A percentile compares a stretch with the other conserved stretches of the same genome.
Evolutionary conservation across 768 basidiomycete genomes (phyloP).

Genomic region (Solioccasus polychromus): DNA sequence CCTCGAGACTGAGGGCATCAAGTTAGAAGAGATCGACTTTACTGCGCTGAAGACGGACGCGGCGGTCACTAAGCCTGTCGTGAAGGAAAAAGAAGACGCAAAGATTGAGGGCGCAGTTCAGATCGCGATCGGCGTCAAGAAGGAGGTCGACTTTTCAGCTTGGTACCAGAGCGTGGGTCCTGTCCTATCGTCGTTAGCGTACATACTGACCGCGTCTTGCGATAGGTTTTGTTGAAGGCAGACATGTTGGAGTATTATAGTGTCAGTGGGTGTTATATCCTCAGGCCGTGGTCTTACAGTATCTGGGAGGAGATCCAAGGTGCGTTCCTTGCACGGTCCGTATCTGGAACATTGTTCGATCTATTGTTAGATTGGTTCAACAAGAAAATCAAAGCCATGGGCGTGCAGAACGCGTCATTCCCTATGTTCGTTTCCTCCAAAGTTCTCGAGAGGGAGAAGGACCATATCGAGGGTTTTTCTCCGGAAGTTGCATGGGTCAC

Average conservation of each 20-base stretch:
- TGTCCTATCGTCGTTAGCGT: neutral
- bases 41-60: constrained; percentile 51
- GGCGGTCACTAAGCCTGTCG: constrained; percentile 32
- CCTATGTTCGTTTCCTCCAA: constrained; percentile 96
- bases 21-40: constrained; percentile 76
- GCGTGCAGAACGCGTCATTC: constrained; percentile 97
- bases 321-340: constrained; percentile 30
- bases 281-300: constrained; percentile 95
- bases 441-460: constrained; percentile 93
- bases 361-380: constrained; percentile 84
- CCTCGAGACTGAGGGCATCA: constrained; percentile 64
- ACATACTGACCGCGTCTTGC: constrained; percentile 14
- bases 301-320: constrained; percentile 98
- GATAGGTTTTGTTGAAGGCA: constrained; percentile 90
- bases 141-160: constrained; percentile 89
- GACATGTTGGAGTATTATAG: constrained; percentile 99
- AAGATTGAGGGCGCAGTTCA: constrained; percentile 88
- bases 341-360: neutral
- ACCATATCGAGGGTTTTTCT: constrained; percentile 98
- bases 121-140: constrained; percentile 92
- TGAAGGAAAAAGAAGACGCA: constrained; percentile 67
- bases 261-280: constrained; percentile 97
- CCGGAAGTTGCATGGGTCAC: constrained; percentile 99
- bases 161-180: constrained; percentile 87
- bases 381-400: constrained; percentile 85